Base-by-base conservation (phyloP, 768 basidiomycete genomes). In the Omphalotus guepiniiformis region DNA sequence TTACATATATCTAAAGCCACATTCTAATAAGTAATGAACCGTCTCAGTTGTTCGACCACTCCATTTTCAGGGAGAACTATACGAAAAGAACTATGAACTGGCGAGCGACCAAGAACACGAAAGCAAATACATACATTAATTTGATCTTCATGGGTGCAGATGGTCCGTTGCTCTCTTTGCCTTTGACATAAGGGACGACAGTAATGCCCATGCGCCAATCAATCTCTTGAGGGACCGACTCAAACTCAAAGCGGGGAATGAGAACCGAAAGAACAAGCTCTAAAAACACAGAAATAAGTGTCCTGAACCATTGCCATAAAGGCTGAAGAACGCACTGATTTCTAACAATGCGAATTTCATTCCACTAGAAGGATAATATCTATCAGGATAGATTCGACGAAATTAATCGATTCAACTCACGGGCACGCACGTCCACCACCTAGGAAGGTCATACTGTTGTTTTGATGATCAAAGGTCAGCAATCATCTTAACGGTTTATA, bases 371-470 rank as follows among this genome's bases (percentile, higher is more conserved):
- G n/a, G 66, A 67, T 41, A 7, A 34, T 38, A 48, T 15, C 9
- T 15, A 15, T 19, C 32, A 21, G 1, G n/a, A 30, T 48, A 22
- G 57, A 58, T 19, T 55, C 54, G 34, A 55, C 55, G 39, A 11
- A 42, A 39, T 21, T 5, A 38, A 38, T 37, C 19, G 19, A 63
- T 69, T 40, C 53, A 73, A 71, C n/a, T n/a, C n/a, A n/a, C n/a
- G 72, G 72, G 65, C 73, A 76, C 0, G 70, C 63, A 34, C 72
- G 62, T n/a, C 66, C 64, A 39, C 74, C 73, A 16, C 67, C 71
- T 27, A 72, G 52, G 63, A 74, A 76, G 1, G 73, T 68, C 69
- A 75, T 68, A 51, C 73, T 75, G 26, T 6, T 27, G 8, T n/a
- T n/a, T n/a, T n/a, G n/a, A n/a, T n/a, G n/a, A n/a, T n/a, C n/a